Conservation (phyloP, 1,284 basidiomycete species). For the Cutaneotrichosporon sp. region DNA sequence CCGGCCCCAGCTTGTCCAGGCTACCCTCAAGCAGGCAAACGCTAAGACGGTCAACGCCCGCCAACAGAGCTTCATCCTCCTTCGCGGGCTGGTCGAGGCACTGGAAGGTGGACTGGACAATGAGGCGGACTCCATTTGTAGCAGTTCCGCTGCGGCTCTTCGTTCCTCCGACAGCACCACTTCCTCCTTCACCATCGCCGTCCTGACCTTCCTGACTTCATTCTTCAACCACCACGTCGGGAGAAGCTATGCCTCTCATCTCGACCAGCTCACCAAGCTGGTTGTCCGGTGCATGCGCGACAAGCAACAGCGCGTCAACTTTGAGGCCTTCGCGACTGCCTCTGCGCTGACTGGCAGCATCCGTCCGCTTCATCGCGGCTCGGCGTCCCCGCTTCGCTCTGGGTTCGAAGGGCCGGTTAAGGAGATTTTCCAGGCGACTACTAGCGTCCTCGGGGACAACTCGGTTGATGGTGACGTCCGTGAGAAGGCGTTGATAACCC, state of each 20-base stretch:
- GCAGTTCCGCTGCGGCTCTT: slow-evolving; percentile 38
- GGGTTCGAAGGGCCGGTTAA: slow-evolving; percentile 59
- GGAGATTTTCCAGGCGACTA: slow-evolving; percentile 70
- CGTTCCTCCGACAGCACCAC: slow-evolving; percentile 62
- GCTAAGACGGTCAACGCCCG: slow-evolving; percentile 80
- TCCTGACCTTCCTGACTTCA: slow-evolving; percentile 76
- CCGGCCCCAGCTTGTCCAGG: slow-evolving; percentile 74
- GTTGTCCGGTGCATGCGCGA: slow-evolving; percentile 67
- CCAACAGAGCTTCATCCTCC: slow-evolving; percentile 78
- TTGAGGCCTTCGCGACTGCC: slow-evolving; percentile 69
- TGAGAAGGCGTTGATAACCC: slow-evolving; percentile 72
- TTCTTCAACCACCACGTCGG: slow-evolving; percentile 81
- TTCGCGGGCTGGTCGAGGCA: slow-evolving; percentile 73
- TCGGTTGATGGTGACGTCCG: slow-evolving; percentile 91
- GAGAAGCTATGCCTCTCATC: slow-evolving; percentile 62
- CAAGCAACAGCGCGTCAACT: slow-evolving; percentile 57
- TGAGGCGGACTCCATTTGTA: slow-evolving; percentile 61
- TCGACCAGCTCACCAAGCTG: slow-evolving; percentile 67
- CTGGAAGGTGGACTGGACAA: slow-evolving; percentile 77
- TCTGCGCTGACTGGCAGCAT: slow-evolving; percentile 55
- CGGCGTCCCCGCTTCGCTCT: slow-evolving; percentile 38
- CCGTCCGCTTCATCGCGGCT: slow-evolving; percentile 41
- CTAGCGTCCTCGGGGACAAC: slow-evolving; percentile 68
- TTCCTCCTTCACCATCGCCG: slow-evolving; percentile 72
- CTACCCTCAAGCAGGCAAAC: slow-evolving; percentile 77